Evolutionary conservation across 768 basidiomycete species (phyloP), one percentile per base, ranked within the genome.

Genomic region (Rossbeevera mucosa): DNA sequence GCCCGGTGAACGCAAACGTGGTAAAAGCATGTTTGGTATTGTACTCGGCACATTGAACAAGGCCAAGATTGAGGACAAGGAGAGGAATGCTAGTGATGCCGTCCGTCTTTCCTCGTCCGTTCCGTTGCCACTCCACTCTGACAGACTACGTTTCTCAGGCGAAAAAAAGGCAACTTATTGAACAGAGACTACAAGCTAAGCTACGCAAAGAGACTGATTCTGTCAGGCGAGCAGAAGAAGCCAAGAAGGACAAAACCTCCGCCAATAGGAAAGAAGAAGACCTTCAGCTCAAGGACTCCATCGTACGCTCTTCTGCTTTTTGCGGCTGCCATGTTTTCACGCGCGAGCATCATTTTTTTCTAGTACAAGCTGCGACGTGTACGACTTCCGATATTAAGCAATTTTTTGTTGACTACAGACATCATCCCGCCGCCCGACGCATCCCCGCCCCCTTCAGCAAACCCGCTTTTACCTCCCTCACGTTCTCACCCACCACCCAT

Each of bases 11-110:
- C 80, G 86, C 63, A 90, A 86, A 72, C 85, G 88, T 63, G 89
- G 89, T 67, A 89, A 88, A 80, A 82, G 80, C 73, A 88, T 91
- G 86, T 88, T 92, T 73, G 90, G 88, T 55, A 75, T 91, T 59
- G 75, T 91, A 58, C 70, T 92, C 52, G 88, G 88, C 48, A 92
- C 89, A 58, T 79, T 92, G 55, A 88, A 85, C 73, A 88, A 88
- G 76, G 90, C 90, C 58, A 91, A 90, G 74, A 84, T 80, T 59
- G 89, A 92, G 74, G 89, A 90, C 69, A 85, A 87, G 66, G 83
- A 88, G 75, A 76, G 88, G 54, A 88, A 78, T 65, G 83, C 85
- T n/a, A 90, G 88, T 69, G 89, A 92, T 61, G 88, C 89, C 62
- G 89, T 91, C 54, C 67, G 72, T 69, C 33, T 33, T 26, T 40